Evolutionary conservation across 148 eudicot species (phyloP).

Genomic region (Chenopodium album): DNA sequence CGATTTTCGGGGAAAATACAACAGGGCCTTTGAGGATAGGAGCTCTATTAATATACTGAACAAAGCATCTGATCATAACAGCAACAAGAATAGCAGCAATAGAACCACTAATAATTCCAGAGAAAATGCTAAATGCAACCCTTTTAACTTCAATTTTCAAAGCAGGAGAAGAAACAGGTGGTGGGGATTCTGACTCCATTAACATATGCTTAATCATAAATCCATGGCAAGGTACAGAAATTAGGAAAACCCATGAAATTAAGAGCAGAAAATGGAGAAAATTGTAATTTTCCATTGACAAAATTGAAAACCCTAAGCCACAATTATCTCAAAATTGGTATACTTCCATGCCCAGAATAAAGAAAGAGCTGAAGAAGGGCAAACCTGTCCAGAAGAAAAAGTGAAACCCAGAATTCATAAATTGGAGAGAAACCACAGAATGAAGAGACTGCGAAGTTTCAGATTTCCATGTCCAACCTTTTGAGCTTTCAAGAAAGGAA

Average conservation of each 20-base stretch:
- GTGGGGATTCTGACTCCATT: slow-evolving; percentile 17
- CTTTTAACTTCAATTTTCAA: slow-evolving; percentile 33
- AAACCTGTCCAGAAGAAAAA: too few relatives aligned
- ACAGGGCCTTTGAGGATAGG: slow-evolving; percentile 83
- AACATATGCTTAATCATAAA: slow-evolving; percentile 9
- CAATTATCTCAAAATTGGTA: not conserved
- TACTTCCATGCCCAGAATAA: too few relatives aligned
- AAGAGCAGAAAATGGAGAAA: not conserved
- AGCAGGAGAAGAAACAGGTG: slow-evolving; percentile 18
- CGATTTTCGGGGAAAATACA: slow-evolving; percentile 73
- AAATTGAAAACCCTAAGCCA: not conserved
- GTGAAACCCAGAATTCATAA: too few relatives aligned
- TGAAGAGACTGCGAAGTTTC: too few relatives aligned
- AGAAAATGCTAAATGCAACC: slow-evolving; percentile 53
- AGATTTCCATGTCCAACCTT: too few relatives aligned
- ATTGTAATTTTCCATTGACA: slow-evolving; percentile 5
- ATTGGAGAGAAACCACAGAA: too few relatives aligned
- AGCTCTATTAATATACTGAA: slow-evolving; percentile 47
- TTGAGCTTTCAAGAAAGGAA: too few relatives aligned
- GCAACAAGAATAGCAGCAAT: slow-evolving; percentile 53
- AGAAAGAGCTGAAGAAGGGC: too few relatives aligned
- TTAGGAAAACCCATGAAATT: not conserved
- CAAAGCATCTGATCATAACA: slow-evolving; percentile 48
- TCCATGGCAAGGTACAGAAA: slow-evolving; percentile 4
- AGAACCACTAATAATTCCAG: slow-evolving; percentile 57